Evolutionary conservation across 2,329 filamentous ascomycete species (phyloP).

Genomic region (Macrophomina phaseolina): DNA sequence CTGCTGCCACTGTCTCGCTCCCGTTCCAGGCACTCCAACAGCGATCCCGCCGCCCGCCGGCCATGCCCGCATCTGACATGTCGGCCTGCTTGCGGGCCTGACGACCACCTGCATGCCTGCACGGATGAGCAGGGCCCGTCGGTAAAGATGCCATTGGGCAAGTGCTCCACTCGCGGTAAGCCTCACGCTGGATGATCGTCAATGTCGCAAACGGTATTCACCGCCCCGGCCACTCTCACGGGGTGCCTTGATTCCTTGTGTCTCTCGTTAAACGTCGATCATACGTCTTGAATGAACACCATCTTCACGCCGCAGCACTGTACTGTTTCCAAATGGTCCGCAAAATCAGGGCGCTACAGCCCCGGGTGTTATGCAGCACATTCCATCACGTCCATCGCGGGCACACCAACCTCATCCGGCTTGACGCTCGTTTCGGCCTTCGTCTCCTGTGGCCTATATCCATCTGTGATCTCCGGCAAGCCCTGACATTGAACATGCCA

Average conservation of each 20-base stretch:
- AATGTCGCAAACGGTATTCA: not conserved
- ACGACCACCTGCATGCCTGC: conserved; percentile 6
- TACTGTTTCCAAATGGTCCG: not conserved
- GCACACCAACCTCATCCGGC: not conserved
- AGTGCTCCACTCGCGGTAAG: conserved; percentile 14
- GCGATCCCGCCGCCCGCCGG: not conserved
- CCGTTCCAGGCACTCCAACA: not conserved
- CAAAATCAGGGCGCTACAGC: conserved; percentile 11
- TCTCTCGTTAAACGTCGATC: conserved; percentile 14
- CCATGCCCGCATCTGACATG: conserved; percentile 11
- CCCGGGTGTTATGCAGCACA: conserved; percentile 20
- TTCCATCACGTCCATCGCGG: conserved; percentile 13
- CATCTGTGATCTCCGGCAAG: not conserved
- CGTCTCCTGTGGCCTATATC: not conserved
- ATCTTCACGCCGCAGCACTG: conserved; percentile 2
- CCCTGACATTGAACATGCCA: not conserved
- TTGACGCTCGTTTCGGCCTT: not conserved
- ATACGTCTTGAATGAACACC: not conserved
- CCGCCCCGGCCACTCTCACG: conserved; percentile 7
- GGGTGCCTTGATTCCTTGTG: conserved; percentile 9
- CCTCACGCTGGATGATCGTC: conserved; percentile 12
- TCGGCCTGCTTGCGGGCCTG: conserved; percentile 15
- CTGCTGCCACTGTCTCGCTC: not conserved
- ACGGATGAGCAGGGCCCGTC: not conserved
- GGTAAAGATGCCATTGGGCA: conserved; percentile 21